Conservation (phyloP, 2,329 filamentous ascomycete genomes). For the Colletotrichum orchidophilum region DNA sequence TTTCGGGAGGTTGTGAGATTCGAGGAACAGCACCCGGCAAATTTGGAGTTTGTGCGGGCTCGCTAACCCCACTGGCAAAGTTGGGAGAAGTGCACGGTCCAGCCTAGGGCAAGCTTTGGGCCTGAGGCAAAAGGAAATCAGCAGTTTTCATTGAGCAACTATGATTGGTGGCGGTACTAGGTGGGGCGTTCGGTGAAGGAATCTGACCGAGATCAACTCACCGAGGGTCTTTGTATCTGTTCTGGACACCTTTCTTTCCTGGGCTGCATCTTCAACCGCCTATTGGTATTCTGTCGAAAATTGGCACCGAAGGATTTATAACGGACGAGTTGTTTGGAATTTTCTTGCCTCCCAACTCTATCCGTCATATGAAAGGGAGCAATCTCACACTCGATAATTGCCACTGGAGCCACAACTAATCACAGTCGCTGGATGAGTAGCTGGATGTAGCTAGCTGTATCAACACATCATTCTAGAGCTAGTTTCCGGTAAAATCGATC, state of each 20-base stretch:
- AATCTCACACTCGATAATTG: not conserved
- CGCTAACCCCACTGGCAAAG: constrained; percentile 28
- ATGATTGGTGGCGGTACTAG: not conserved
- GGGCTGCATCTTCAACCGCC: not conserved
- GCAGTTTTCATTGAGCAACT: not conserved
- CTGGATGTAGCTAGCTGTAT: not conserved
- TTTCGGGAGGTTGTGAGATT: not conserved
- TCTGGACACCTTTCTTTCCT: not conserved
- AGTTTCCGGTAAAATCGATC: not conserved
- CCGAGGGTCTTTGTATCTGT: not conserved
- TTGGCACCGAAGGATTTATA: not conserved
- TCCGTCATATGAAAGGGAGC: no score
- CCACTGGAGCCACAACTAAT: not conserved
- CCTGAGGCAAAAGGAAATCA: not conserved
- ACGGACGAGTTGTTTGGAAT: not conserved
- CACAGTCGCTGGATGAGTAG: not conserved
- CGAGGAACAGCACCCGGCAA: not conserved
- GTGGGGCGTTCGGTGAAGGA: not conserved
- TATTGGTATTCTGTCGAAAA: not conserved
- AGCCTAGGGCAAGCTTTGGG: constrained; percentile 23
- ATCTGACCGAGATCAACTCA: not conserved
- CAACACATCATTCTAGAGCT: not conserved
- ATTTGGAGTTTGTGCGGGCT: constrained; percentile 31
- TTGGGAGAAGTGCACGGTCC: constrained; percentile 16
- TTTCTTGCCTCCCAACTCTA: not conserved